Base-by-base conservation (phyloP, 306 rosid genomes). In the Dalbergia cultrata region DNA sequence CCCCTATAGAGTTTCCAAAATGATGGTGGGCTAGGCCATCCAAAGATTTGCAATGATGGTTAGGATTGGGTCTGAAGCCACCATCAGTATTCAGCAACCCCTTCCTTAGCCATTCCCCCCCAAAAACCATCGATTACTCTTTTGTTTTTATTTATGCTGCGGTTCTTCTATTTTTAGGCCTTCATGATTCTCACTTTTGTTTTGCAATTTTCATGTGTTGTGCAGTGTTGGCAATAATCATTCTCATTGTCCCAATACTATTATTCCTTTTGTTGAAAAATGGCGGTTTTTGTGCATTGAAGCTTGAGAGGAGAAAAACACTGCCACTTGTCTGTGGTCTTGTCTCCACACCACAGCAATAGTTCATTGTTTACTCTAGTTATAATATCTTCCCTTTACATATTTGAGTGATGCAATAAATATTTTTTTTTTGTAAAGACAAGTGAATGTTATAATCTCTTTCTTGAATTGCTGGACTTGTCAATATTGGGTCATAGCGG, bases 11-110 rank as follows among this genome's bases (percentile, higher is more conserved):
- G 83, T 85, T 83, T 90, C 76, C 70, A 91, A 92, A 93, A 95
- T 93, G 98, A 95, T 93, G 95, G 94, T 86, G 92, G 93, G 91
- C 95, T 92, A 94, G 92, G 95, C 89, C 93, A 86, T 88, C 89
- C 92, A 88, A 92, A 93, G 99, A 93, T 95, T 86, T 97, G 98
- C 96, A 93, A 95, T 95, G 94, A 93, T 95, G 94, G 89, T 89
- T 85, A 85, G 97, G 99, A 93, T 95, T 91, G 99, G 97, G 82
- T 91, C 83, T 84, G 70, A 89, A 89, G 88, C 89, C 86, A 81
- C 86, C 91, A 87, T 87, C 85, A 82, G 86, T 75, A 50, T 26
- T 26, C 31, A 26, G 31, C 31, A 26, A 26, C 31, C 31, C 31
- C 31, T 26, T 26, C 75, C 70, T 71, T 33, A 50, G 86, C 73